phyloP scores from a whole-genome alignment of 148 eudicot species.

The Pouteria glomerata region DNA sequence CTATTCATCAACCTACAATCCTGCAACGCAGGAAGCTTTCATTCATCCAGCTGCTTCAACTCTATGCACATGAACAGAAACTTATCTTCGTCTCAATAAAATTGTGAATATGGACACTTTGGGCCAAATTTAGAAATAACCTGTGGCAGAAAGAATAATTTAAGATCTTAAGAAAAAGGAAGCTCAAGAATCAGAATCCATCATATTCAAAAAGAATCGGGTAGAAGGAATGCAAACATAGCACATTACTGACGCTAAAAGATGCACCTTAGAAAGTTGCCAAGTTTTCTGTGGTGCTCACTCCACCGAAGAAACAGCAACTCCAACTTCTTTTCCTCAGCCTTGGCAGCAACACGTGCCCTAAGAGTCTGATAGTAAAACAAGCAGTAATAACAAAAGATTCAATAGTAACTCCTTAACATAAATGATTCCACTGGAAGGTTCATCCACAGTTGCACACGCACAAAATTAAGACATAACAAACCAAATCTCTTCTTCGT shows the following conservation, averaged over 20 bases:
- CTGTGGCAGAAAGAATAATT: conserved; percentile 34
- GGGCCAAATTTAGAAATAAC: conserved; percentile 97
- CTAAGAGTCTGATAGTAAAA: conserved; percentile 50
- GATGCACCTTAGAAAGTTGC: conserved; percentile 81
- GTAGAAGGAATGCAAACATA: not conserved
- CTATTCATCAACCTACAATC: conserved; percentile 22
- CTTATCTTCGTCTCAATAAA: conserved; percentile 99
- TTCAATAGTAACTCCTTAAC: not conserved
- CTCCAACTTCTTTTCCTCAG: conserved; percentile 94
- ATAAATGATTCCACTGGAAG: too few species aligned
- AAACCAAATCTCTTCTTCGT: conserved; percentile 84
- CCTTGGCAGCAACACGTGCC: conserved; percentile 94
- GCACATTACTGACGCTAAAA: not conserved
- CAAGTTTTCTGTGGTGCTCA: conserved; percentile 93
- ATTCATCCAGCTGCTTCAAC: conserved; percentile 50
- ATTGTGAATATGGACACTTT: conserved; percentile 97
- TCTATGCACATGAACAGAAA: conserved; percentile 75
- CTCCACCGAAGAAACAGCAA: conserved; percentile 93
- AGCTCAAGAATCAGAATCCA: not conserved
- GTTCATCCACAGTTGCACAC: not conserved
- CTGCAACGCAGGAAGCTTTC: conserved; percentile 25
- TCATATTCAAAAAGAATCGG: not conserved
- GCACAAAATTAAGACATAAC: conserved; percentile 4
- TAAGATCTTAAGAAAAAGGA: not conserved
- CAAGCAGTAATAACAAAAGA: not conserved